These are phyloP conservation scores for Nakazawaea wickerhamii DNA, from an alignment of 805 yeast genomes.

Conservation along the genomic window DNA sequence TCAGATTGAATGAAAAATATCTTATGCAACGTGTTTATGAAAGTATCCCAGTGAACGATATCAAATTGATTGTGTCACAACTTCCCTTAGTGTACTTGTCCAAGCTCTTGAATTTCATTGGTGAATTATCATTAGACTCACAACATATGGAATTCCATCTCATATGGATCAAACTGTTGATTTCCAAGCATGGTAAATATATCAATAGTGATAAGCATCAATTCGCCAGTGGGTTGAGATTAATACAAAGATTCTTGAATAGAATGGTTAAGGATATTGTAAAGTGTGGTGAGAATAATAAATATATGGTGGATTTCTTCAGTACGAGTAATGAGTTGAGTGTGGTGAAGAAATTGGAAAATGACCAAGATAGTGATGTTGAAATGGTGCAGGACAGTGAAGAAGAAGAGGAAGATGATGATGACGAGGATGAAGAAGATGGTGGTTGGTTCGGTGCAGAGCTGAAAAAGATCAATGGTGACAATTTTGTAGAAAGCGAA, in stretches of 20 bases:
- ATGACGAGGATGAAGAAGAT: constrained; percentile 24
- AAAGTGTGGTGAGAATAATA: constrained; percentile 45
- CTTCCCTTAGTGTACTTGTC: constrained; percentile 75
- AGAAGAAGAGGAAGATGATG: constrained; percentile 23
- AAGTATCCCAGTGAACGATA: constrained; percentile 62
- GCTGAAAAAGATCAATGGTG: constrained; percentile 24
- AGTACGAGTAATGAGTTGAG: constrained; percentile 17
- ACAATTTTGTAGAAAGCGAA: constrained; percentile 33
- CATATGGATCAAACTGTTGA: constrained; percentile 68
- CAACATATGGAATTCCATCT: constrained; percentile 83
- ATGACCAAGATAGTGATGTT: constrained; percentile 11
- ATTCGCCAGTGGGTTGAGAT: constrained; percentile 59
- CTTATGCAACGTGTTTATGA: constrained; percentile 73
- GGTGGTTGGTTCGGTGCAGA: constrained; percentile 32
- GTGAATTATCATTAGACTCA: constrained; percentile 57
- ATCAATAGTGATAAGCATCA: constrained; percentile 57
- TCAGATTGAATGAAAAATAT: constrained; percentile 79
- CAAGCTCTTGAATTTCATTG: constrained; percentile 63
- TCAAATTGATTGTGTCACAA: constrained; percentile 58
- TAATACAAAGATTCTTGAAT: constrained; percentile 69
- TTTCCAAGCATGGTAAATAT: constrained; percentile 72
- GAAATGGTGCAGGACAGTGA: constrained; percentile 22
- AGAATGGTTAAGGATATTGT: constrained; percentile 74
- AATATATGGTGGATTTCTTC: constrained; percentile 50
- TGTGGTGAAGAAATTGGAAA: constrained; percentile 7